Percentiles rank a stretch among this genome's conserved stretches.
These are phyloP conservation scores for Euryodendron excelsum DNA, from an alignment of 148 eudicot genomes.

Conservation along the genomic window DNA sequence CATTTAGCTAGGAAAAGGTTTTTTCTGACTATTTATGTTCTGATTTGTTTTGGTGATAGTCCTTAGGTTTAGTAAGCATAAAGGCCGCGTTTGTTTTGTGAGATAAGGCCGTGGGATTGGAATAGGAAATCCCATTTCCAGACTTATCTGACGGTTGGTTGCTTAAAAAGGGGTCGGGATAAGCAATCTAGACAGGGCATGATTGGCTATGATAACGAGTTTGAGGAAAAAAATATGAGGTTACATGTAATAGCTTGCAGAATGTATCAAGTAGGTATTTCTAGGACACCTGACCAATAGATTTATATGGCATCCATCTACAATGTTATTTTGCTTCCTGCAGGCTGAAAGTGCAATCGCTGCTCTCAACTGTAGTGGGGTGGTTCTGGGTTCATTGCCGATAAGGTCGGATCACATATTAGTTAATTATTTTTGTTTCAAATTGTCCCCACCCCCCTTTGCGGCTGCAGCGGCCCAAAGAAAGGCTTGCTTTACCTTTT, in stretches of 20 bases:
- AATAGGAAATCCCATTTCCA: background rate
- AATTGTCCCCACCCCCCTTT: background rate
- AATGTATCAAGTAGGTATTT: background rate
- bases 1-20: too few relatives aligned
- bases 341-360: conserved; percentile 87
- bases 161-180: too few relatives aligned
- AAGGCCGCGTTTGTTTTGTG: too few relatives aligned
- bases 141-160: too few relatives aligned
- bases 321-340: background rate
- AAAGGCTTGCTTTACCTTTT: background rate
- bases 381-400: conserved; percentile 58
- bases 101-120: too few relatives aligned
- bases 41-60: background rate
- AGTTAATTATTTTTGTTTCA: background rate
- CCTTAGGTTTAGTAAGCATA: background rate
- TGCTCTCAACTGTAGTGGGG: conserved; percentile 75
- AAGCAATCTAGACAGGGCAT: background rate
- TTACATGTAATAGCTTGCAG: background rate
- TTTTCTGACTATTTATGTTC: background rate
- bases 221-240: background rate
- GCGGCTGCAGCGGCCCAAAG: background rate
- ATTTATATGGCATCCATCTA: background rate
- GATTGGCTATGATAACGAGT: background rate
- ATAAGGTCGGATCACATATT: conserved; percentile 47
- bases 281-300: too few relatives aligned